Percentiles rank a stretch among this genome's conserved stretches.
Evolutionary conservation across 1,139 yeast genomes (phyloP).

Genomic region (Pichia norvegensis): DNA sequence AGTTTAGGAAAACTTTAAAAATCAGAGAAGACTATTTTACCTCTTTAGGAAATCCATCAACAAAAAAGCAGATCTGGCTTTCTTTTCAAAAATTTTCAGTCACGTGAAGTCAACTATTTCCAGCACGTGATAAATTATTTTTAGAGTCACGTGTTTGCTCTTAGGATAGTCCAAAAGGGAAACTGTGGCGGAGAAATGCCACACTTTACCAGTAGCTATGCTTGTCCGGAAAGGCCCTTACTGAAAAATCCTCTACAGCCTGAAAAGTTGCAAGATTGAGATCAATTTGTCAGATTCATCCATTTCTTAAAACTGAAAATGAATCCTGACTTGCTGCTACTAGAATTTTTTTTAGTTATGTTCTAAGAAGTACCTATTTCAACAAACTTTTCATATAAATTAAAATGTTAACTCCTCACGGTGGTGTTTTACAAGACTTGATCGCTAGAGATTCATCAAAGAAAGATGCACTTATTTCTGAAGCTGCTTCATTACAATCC

Average conservation of each 20-base stretch:
- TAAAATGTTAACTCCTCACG: conserved; percentile 78
- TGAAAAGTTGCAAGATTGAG: neutral
- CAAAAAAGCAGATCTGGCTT: too few species aligned
- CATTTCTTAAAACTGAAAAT: neutral
- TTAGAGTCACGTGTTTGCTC: neutral
- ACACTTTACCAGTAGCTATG: neutral
- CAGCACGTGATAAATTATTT: neutral
- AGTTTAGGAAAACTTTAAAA: neutral
- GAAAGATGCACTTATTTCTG: conserved; percentile 48
- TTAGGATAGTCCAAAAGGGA: neutral
- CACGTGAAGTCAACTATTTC: neutral
- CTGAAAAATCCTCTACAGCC: neutral
- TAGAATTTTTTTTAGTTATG: too few species aligned
- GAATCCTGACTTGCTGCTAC: neutral
- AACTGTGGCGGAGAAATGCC: neutral
- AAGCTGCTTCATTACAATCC: conserved; percentile 47
- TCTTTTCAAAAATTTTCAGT: too few species aligned
- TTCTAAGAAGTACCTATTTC: too few species aligned
- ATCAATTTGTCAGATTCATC: neutral
- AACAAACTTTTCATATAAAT: too few species aligned
- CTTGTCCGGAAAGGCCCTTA: neutral
- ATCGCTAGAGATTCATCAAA: conserved; percentile 70
- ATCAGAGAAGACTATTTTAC: too few species aligned
- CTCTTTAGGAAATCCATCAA: too few species aligned
- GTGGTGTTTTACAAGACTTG: conserved; percentile 81